These are phyloP conservation scores for Rehmannia glutinosa DNA, from an alignment of 257 asterid genomes.

Conservation along the genomic window DNA sequence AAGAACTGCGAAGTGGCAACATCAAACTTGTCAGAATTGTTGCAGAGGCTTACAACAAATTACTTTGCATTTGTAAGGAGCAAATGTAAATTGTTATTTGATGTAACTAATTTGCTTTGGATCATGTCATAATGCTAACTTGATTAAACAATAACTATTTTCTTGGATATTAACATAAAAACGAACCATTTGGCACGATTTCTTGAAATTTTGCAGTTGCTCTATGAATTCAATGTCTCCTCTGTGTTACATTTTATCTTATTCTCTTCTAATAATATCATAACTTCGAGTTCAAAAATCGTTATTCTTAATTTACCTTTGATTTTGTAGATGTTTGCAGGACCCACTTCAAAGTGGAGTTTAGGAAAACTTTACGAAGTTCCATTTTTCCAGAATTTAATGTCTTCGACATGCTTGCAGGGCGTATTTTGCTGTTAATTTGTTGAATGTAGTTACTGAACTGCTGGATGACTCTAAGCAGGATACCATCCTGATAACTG, in stretches of 20 bases:
- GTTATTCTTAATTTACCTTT: background rate
- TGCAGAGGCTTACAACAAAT: slow-evolving; percentile 67
- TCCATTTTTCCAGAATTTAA: slow-evolving; percentile 1
- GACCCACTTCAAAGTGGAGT: background rate
- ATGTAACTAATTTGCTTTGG: background rate
- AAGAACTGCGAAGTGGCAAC: slow-evolving; percentile 76
- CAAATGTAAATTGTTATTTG: slow-evolving; percentile 66
- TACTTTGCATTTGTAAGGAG: slow-evolving; percentile 73
- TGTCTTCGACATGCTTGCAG: slow-evolving; percentile 42
- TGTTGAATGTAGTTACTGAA: slow-evolving; percentile 63
- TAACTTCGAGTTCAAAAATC: background rate
- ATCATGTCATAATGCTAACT: background rate
- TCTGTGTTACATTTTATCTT: background rate
- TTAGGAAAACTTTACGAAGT: background rate
- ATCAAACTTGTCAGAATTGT: slow-evolving; percentile 54
- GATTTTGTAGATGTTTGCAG: background rate
- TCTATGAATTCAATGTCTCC: background rate
- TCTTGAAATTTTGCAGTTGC: background rate
- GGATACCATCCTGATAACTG: slow-evolving; percentile 57
- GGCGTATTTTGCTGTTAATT: slow-evolving; percentile 73
- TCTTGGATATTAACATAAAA: background rate
- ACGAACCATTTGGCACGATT: background rate
- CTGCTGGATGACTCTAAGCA: slow-evolving; percentile 69
- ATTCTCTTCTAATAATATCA: background rate
- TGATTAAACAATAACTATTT: background rate